A percentile compares a stretch with the other conserved stretches of the same genome.
Evolutionary conservation across 1,139 yeast genomes (phyloP).

Genomic region (Debaryomyces singareniensis): DNA sequence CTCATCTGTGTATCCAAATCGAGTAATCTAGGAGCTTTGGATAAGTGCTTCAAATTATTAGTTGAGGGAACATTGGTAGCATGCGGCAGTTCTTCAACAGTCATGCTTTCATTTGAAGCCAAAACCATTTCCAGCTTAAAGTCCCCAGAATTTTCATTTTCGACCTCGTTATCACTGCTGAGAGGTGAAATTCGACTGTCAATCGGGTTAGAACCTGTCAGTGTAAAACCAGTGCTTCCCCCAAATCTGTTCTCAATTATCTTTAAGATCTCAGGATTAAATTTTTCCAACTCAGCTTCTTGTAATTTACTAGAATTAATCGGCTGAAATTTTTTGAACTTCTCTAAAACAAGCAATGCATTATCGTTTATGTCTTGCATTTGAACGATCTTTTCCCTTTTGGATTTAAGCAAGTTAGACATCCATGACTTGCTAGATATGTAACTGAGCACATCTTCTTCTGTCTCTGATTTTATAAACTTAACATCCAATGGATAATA

Average conservation of each 20-base stretch:
- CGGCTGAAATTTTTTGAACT: constrained; percentile 2
- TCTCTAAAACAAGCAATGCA: constrained; percentile 3
- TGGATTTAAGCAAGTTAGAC: constrained; percentile 10
- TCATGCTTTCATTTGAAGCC: neutral
- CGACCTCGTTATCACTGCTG: neutral
- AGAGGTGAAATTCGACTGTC: neutral
- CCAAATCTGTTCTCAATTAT: neutral
- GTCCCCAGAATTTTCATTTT: too few species aligned
- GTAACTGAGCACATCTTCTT: constrained; percentile 39
- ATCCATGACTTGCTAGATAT: constrained; percentile 51
- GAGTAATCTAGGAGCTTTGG: too few species aligned
- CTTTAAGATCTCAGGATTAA: constrained; percentile 2
- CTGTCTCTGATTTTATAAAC: constrained; percentile 54
- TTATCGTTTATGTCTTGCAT: constrained; percentile 3
- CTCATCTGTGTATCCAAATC: too few species aligned
- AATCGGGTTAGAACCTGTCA: too few species aligned
- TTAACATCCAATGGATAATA: constrained; percentile 69
- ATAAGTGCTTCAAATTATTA: too few species aligned
- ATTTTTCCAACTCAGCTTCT: constrained; percentile 3
- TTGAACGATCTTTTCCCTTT: constrained; percentile 2
- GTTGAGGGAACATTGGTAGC: too few species aligned
- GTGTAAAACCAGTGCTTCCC: too few species aligned
- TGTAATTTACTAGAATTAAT: constrained; percentile 3
- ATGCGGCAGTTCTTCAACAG: neutral
- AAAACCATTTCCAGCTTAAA: constrained; percentile 1